These are phyloP conservation scores for Rhodosporidiobolus sp. DNA, from an alignment of 768 basidiomycete species.

Conservation along the genomic window DNA sequence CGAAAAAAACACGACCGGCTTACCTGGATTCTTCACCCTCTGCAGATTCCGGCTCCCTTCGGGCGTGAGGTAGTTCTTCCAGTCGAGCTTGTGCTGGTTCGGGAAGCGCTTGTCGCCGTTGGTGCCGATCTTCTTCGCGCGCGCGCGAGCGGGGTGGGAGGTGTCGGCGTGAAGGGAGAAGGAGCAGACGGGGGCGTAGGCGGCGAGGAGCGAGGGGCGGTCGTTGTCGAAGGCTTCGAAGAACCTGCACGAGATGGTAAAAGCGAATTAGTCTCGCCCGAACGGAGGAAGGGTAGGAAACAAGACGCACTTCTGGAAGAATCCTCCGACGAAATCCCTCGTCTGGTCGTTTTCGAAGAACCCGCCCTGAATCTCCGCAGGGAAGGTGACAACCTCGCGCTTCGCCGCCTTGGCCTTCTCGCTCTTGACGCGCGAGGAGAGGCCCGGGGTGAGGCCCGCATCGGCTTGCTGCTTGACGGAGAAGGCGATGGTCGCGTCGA, in stretches of 20 bases:
- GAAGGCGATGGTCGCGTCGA: slow-evolving; percentile 56
- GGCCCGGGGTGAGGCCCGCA: slow-evolving; percentile 43
- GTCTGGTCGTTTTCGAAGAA: slow-evolving; percentile 61
- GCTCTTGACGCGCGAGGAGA: slow-evolving; percentile 49
- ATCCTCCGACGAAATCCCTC: slow-evolving; percentile 64
- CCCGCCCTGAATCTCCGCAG: slow-evolving; percentile 60
- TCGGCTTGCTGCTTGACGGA: slow-evolving; percentile 60
- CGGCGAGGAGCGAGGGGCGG: slow-evolving; percentile 63
- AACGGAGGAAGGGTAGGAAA: neutral
- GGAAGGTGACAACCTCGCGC: slow-evolving; percentile 64
- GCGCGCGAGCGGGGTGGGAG: slow-evolving; percentile 70
- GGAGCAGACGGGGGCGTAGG: slow-evolving; percentile 80
- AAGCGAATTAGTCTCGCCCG: neutral
- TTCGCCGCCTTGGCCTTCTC: slow-evolving; percentile 51
- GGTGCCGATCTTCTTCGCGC: slow-evolving; percentile 60
- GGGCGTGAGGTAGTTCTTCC: slow-evolving; percentile 59
- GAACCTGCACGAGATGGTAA: slow-evolving; percentile 36
- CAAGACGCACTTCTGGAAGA: slow-evolving; percentile 71
- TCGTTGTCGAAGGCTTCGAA: slow-evolving; percentile 79
- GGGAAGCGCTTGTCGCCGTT: slow-evolving; percentile 56
- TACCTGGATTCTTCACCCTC: slow-evolving; percentile 39
- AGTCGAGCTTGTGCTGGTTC: slow-evolving; percentile 76
- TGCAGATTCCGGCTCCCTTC: slow-evolving; percentile 70
- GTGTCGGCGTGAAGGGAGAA: slow-evolving; percentile 89
- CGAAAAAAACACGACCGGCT: slow-evolving; percentile 5